A percentile compares a stretch with the other conserved stretches of the same genome.
Evolutionary conservation across 768 basidiomycete species (phyloP).

Genomic region (Mycena venus): DNA sequence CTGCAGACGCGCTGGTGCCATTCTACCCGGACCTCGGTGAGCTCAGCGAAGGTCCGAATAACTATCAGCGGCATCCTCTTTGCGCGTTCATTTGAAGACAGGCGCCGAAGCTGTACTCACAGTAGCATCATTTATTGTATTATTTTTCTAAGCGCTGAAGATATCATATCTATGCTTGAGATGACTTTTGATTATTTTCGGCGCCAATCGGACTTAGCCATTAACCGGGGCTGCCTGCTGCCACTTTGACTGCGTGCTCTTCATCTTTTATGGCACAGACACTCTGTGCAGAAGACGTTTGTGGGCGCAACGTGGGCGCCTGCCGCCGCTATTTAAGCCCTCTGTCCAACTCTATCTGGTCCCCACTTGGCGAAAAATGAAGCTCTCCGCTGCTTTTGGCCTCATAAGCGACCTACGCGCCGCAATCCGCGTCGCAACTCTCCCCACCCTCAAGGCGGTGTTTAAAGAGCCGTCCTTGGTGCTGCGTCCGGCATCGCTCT

Average conservation of each 20-base stretch:
- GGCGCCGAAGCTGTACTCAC: slow-evolving; percentile 7
- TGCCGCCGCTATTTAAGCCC: not conserved
- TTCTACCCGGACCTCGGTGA: slow-evolving; percentile 95
- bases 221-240: too few relatives aligned
- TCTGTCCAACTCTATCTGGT: not conserved
- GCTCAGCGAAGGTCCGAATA: slow-evolving; percentile 91
- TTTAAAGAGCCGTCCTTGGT: slow-evolving; percentile 58
- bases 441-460: slow-evolving; percentile 61
- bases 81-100: slow-evolving; percentile 82
- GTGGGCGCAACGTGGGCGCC: slow-evolving; percentile 1
- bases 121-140: slow-evolving; percentile 16
- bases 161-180: not conserved
- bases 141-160: slow-evolving; percentile 3
- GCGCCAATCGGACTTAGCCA: too few relatives aligned
- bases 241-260: not conserved
- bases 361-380: slow-evolving; percentile 52
- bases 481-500: slow-evolving; percentile 58
- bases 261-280: not conserved
- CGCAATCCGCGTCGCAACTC: slow-evolving; percentile 52
- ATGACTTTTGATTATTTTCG: too few relatives aligned
- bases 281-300: not conserved
- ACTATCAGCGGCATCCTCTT: slow-evolving; percentile 87
- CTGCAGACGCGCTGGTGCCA: slow-evolving; percentile 91
- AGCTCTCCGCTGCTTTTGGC: slow-evolving; percentile 57
- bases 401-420: slow-evolving; percentile 57